Evolutionary conservation across 208 protist genomes (phyloP).

Genomic region (Wallacemonas sp.): DNA sequence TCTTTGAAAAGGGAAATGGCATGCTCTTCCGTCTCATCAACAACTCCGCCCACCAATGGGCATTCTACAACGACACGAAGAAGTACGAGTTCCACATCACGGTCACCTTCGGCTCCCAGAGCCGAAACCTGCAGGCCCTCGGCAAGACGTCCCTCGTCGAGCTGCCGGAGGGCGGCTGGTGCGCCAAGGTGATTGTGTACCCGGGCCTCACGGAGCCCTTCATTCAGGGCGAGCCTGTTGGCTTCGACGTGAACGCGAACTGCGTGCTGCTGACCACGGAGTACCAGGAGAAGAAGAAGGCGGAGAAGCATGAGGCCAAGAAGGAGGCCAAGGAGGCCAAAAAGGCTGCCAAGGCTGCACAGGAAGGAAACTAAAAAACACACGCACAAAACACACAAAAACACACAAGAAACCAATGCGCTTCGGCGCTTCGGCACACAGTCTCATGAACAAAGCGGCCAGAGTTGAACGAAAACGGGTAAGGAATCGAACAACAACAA

Average conservation of each 20-base stretch:
- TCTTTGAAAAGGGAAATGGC: slow-evolving; percentile 53
- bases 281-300: slow-evolving; percentile 52
- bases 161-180: slow-evolving; percentile 20
- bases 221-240: slow-evolving; percentile 39
- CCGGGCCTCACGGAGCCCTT: slow-evolving; percentile 41
- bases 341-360: slow-evolving; percentile 26
- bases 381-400: too few relatives aligned
- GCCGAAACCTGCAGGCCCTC: slow-evolving; percentile 29
- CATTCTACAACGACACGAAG: slow-evolving; percentile 63
- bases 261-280: slow-evolving; percentile 54
- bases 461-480: too few relatives aligned
- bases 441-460: too few relatives aligned
- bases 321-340: slow-evolving; percentile 37
- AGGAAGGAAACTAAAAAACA: too few relatives aligned
- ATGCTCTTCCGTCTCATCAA: slow-evolving; percentile 55
- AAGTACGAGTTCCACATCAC: slow-evolving; percentile 50
- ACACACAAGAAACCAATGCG: too few relatives aligned
- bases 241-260: slow-evolving; percentile 35
- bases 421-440: too few relatives aligned
- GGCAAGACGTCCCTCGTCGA: slow-evolving; percentile 31
- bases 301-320: slow-evolving; percentile 54
- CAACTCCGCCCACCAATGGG: slow-evolving; percentile 29
- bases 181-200: slow-evolving; percentile 41
- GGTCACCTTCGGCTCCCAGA: slow-evolving; percentile 32
- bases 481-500: too few relatives aligned